Conservation (phyloP, 345 rosid genomes). For the Populus davidiana region DNA sequence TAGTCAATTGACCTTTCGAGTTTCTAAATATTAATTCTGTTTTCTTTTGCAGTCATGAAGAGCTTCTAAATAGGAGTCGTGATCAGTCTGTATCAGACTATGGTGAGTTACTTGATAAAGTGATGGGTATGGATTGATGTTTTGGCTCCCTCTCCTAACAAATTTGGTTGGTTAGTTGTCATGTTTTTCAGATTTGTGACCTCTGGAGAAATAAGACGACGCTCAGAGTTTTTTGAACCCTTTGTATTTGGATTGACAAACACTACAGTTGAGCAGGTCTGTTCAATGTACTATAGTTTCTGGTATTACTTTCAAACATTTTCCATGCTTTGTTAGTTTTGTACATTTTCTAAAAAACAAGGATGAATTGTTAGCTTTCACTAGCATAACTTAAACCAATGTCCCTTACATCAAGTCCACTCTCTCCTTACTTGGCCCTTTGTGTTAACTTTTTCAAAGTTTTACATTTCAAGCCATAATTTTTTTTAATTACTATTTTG, state of each 20-base stretch:
- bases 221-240: slow-evolving; percentile 86
- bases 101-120: slow-evolving; percentile 46
- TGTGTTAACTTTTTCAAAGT: not conserved
- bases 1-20: slow-evolving; percentile 10
- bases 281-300: slow-evolving; percentile 14
- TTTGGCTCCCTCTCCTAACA: slow-evolving; percentile 35
- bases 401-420: not conserved
- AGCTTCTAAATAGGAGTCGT: slow-evolving; percentile 73
- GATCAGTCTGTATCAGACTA: slow-evolving; percentile 92
- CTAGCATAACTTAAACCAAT: not conserved
- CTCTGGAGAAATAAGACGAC: slow-evolving; percentile 86
- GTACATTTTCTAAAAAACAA: not conserved
- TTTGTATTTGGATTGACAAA: slow-evolving; percentile 80
- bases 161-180: slow-evolving; percentile 66
- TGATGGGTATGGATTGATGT: slow-evolving; percentile 12
- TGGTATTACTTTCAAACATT: not conserved
- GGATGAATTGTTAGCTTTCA: not conserved
- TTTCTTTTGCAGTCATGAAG: slow-evolving; percentile 59
- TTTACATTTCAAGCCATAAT: not conserved
- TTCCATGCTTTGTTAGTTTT: slow-evolving; percentile 3
- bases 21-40: not conserved
- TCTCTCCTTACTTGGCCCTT: not conserved
- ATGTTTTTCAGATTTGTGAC: slow-evolving; percentile 99
- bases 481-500: not conserved
- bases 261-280: slow-evolving; percentile 91